Conservation (phyloP, 768 basidiomycete species). For the Plicaturopsis crispa region DNA sequence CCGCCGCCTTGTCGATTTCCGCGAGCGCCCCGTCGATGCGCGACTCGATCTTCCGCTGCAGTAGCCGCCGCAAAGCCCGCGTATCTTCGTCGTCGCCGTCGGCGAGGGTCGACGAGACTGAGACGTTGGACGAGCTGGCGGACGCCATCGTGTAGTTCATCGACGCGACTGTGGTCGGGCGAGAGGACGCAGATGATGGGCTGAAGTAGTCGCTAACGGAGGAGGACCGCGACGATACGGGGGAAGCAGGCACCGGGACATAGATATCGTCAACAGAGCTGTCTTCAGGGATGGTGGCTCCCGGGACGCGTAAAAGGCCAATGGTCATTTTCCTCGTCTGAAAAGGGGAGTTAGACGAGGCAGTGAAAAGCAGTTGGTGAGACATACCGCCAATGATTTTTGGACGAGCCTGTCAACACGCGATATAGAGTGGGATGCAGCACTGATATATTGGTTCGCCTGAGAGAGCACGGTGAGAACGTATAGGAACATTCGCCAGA, state of each 20-base stretch:
- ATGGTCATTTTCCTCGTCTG: not conserved
- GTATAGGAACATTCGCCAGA: conserved; percentile 3
- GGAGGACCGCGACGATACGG: conserved; percentile 2
- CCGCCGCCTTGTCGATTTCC: conserved; percentile 51
- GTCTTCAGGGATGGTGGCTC: no score
- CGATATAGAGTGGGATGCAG: conserved; percentile 47
- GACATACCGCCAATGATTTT: no score
- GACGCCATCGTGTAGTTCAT: conserved; percentile 18
- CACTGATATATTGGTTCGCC: conserved; percentile 50
- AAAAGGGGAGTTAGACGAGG: conserved; percentile 3
- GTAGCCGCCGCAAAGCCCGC: conserved; percentile 50
- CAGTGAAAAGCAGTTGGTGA: not conserved
- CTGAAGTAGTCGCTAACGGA: conserved; percentile 3
- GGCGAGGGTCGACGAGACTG: conserved; percentile 40
- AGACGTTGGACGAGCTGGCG: conserved; percentile 31
- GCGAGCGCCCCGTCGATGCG: conserved; percentile 48
- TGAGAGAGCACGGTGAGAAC: conserved; percentile 16
- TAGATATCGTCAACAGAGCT: conserved; percentile 10
- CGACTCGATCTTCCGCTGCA: conserved; percentile 60
- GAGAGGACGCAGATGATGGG: conserved; percentile 14
- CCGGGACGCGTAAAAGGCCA: no score
- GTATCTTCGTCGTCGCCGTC: conserved; percentile 60
- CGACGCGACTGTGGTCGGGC: conserved; percentile 10
- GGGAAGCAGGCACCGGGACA: conserved; percentile 15
- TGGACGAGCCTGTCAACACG: conserved; percentile 51